Evolutionary conservation across 176 grass and related monocot genomes (phyloP), one percentile per base, ranked within the genome.

Genomic region (Cenchrus fungigraminus): DNA sequence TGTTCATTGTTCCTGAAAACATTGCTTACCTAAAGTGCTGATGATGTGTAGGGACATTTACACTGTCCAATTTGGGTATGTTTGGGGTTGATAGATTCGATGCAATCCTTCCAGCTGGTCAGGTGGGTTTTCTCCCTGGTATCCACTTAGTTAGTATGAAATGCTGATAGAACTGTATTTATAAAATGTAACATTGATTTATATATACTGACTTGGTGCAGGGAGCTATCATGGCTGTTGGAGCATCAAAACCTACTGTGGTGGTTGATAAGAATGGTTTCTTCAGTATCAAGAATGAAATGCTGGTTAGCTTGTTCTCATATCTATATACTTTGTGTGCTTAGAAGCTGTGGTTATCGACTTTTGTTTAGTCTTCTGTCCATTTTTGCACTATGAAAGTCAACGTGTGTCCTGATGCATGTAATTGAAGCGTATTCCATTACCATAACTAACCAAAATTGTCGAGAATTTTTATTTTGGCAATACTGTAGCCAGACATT

Each of bases 181-280:
- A 68, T 29, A 60, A 50, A 61, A 67, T 16, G 32, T 51, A 37
- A 60, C 46, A 71, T 78, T 59, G 53, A 31, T 60, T 85, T 6
- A 40, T 70, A 59, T 78, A 9, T 72, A 50, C 79, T 83, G n/a
- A 4, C 66, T 88, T 8, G 22, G 59, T 80, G 16, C 81, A 99
- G 97, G 97, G 97, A 53, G 97, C 91, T 84, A 99, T 99, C 51
- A 99, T 99, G 97, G 93, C 97, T 84, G 90, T 99, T 68, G 97
- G 97, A 92, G 91, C 84, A 25, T 98, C 91, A 1, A 86, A 80
- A 56, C 91, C 97, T 71, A 91, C 91, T 53, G 84, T 98, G 69
- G 82, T 89, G 14, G 81, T 93, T 76, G 89, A 89, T n/a, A 83
- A 82, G 46, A 90, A 95, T 86, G 91, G 93, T 62, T 98, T 94